Conservation (phyloP, 306 rosid genomes). For the Gastrolobium bilobum region DNA sequence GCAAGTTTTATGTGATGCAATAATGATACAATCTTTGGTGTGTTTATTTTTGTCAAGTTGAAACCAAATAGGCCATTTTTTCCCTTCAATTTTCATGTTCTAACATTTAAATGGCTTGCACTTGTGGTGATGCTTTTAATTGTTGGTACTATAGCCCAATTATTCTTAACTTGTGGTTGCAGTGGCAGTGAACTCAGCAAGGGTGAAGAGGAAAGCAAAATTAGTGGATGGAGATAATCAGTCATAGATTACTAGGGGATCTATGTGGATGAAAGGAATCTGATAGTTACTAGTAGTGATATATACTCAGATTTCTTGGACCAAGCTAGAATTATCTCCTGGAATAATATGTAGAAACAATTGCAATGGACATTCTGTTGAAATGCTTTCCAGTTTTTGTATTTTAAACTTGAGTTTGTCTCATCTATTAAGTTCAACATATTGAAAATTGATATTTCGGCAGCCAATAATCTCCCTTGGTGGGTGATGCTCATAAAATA, state of each 20-base stretch:
- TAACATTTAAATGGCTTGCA: background rate
- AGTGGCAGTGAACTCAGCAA: background rate
- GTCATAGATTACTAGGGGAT: background rate
- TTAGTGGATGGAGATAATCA: constrained; percentile 15
- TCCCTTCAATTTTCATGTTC: background rate
- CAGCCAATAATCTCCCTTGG: no score
- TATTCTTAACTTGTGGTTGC: background rate
- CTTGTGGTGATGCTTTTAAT: background rate
- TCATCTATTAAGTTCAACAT: no score
- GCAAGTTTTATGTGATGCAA: background rate
- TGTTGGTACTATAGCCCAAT: background rate
- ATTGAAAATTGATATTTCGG: no score
- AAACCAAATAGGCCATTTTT: background rate
- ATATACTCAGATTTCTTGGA: background rate
- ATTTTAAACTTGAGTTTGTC: background rate
- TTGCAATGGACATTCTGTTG: background rate
- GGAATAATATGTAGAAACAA: background rate
- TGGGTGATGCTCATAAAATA: no score
- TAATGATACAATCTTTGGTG: background rate
- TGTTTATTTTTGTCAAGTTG: background rate
- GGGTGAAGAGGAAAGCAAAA: background rate
- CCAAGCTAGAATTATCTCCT: background rate
- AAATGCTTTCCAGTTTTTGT: background rate
- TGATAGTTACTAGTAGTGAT: background rate
- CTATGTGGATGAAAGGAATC: background rate